Conservation (phyloP, 2,329 filamentous ascomycete genomes). For the Aspergillus novoparasiticus region DNA sequence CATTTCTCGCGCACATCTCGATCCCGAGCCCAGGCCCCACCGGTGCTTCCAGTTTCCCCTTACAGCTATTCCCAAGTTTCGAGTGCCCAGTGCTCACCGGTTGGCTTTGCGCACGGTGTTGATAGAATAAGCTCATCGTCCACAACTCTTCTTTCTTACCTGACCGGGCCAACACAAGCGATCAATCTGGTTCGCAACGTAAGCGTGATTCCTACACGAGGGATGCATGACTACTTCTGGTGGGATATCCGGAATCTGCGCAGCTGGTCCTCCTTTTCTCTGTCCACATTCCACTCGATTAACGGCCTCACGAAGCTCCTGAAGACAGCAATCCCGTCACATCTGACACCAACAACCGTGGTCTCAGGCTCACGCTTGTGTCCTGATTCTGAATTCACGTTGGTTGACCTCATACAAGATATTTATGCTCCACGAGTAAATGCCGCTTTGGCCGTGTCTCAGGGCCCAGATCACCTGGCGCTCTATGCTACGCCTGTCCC, state of each 20-base stretch:
- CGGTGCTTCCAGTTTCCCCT: slow-evolving; percentile 32
- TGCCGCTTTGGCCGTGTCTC: slow-evolving; percentile 75
- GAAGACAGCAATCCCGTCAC: slow-evolving; percentile 61
- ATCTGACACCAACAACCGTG: slow-evolving; percentile 39
- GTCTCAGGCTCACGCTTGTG: slow-evolving; percentile 57
- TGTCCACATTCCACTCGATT: slow-evolving; percentile 70
- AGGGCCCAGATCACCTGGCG: slow-evolving; percentile 62
- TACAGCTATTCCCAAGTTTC: slow-evolving; percentile 29
- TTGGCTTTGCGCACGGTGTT: slow-evolving; percentile 25
- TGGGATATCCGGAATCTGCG: slow-evolving; percentile 91
- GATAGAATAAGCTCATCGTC: slow-evolving; percentile 38
- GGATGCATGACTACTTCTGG: slow-evolving; percentile 83
- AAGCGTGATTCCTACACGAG: slow-evolving; percentile 66
- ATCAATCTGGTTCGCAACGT: slow-evolving; percentile 80
- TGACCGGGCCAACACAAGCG: slow-evolving; percentile 78
- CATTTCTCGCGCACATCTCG: slow-evolving; percentile 48
- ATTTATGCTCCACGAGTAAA: slow-evolving; percentile 89
- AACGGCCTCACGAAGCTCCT: slow-evolving; percentile 74
- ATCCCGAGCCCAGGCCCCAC: slow-evolving; percentile 30
- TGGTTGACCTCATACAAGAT: slow-evolving; percentile 73
- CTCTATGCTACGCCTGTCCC: slow-evolving; percentile 45
- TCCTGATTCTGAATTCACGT: slow-evolving; percentile 75
- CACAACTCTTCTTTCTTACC: slow-evolving; percentile 75
- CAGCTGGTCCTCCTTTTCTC: slow-evolving; percentile 78
- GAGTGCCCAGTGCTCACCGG: slow-evolving; percentile 31